Percentiles rank a stretch among this genome's conserved stretches.
Conservation (phyloP, 1,284 basidiomycete genomes). For the Kalmanozyma brasiliensis region DNA sequence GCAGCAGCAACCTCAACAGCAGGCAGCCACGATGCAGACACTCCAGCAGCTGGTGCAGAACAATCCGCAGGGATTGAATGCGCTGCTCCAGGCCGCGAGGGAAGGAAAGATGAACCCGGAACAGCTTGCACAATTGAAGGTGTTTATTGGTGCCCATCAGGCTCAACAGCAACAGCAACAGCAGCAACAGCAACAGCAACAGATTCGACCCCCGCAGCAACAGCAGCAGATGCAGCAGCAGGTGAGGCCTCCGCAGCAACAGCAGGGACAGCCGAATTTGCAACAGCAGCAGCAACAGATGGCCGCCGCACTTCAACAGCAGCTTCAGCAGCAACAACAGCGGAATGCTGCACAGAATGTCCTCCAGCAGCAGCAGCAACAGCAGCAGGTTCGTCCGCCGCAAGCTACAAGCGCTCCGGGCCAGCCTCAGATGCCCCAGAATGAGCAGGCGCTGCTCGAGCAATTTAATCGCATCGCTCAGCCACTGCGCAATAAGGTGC, state of each 20-base stretch:
- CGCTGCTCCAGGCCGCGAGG: slow-evolving; percentile 56
- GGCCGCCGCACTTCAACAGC: slow-evolving; percentile 16
- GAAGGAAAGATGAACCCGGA: slow-evolving; percentile 59
- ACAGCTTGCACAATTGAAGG: slow-evolving; percentile 54
- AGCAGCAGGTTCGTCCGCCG: slow-evolving; percentile 16
- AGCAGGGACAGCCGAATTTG: slow-evolving; percentile 13
- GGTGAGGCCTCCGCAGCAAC: slow-evolving; percentile 13
- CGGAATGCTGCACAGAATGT: slow-evolving; percentile 6
- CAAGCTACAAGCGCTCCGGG: slow-evolving; percentile 18
- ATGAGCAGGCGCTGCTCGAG: slow-evolving; percentile 54
- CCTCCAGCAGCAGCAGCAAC: slow-evolving; percentile 18
- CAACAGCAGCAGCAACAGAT: slow-evolving; percentile 19
- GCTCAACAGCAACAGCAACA: slow-evolving; percentile 26
- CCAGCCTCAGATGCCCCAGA: slow-evolving; percentile 45
- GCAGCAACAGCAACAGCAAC: slow-evolving; percentile 18
- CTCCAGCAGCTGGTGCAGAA: slow-evolving; percentile 55
- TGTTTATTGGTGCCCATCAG: slow-evolving; percentile 49
- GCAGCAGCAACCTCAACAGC: slow-evolving; percentile 29
- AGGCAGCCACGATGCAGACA: slow-evolving; percentile 44
- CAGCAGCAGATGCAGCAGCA: slow-evolving; percentile 26
- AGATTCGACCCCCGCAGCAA: slow-evolving; percentile 15
- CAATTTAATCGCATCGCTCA: slow-evolving; percentile 59
- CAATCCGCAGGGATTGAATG: slow-evolving; percentile 56
- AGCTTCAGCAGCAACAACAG: slow-evolving; percentile 25
- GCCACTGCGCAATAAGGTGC: slow-evolving; percentile 54